These are phyloP conservation scores for Cladochytrium replicatum DNA, from an alignment of 192 early-diverging fungal species.

Conservation along the genomic window DNA sequence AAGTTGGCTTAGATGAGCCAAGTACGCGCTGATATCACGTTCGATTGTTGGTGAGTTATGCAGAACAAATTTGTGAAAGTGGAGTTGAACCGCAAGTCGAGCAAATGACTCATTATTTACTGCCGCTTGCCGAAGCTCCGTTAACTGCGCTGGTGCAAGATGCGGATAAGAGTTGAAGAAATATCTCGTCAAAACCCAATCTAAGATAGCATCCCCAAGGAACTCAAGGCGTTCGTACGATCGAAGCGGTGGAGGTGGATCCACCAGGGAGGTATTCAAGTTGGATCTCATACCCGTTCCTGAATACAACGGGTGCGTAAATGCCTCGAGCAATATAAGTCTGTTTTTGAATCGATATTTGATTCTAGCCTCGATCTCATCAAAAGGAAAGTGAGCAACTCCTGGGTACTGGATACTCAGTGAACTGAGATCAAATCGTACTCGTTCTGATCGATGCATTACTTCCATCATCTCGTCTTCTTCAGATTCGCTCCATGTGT, in stretches of 20 bases:
- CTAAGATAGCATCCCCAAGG: slow-evolving; percentile 78
- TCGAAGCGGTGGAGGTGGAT: too few relatives aligned
- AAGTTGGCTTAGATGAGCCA: slow-evolving; percentile 28
- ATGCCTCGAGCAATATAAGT: slow-evolving; percentile 55
- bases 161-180: slow-evolving; percentile 62
- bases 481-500: neutral
- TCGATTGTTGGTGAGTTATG: slow-evolving; percentile 47
- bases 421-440: too few relatives aligned
- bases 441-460: too few relatives aligned
- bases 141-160: slow-evolving; percentile 62
- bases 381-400: neutral
- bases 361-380: slow-evolving; percentile 9
- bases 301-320: slow-evolving; percentile 55
- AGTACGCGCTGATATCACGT: slow-evolving; percentile 46
- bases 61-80: slow-evolving; percentile 53
- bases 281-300: neutral
- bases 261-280: neutral
- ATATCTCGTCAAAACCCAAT: slow-evolving; percentile 65
- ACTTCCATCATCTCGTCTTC: neutral
- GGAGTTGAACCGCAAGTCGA: slow-evolving; percentile 49
- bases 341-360: slow-evolving; percentile 50
- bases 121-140: slow-evolving; percentile 73
- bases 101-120: slow-evolving; percentile 80
- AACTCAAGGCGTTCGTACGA: slow-evolving; percentile 88
- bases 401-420: neutral